phyloP scores from a whole-genome alignment of 768 basidiomycete genomes.

The Gloeophyllum trabeum region DNA sequence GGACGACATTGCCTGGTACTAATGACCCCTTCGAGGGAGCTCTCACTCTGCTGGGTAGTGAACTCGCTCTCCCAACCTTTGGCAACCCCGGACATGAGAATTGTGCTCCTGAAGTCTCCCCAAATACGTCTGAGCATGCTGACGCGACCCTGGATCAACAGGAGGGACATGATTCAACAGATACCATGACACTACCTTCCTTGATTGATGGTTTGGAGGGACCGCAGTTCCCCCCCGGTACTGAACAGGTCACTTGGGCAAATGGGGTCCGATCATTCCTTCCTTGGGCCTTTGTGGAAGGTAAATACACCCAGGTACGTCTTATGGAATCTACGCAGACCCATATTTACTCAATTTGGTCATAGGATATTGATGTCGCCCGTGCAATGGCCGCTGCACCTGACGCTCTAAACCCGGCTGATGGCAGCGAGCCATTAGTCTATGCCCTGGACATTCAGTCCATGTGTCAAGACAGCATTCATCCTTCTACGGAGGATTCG shows the following conservation, averaged over 20 bases:
- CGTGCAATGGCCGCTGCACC: not conserved
- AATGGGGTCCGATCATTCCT: not conserved
- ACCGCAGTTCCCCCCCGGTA: not conserved
- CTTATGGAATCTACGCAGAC: not conserved
- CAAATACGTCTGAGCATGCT: too few species aligned
- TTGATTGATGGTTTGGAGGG: not conserved
- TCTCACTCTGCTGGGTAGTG: too few species aligned
- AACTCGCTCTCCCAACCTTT: too few species aligned
- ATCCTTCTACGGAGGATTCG: not conserved
- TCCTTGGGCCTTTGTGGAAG: not conserved
- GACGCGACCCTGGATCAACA: too few species aligned
- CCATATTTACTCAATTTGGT: not conserved
- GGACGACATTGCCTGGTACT: too few species aligned
- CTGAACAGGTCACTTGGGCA: not conserved
- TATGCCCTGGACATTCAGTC: not conserved
- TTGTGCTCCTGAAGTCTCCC: too few species aligned
- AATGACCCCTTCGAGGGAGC: too few species aligned
- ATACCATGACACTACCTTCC: too few species aligned
- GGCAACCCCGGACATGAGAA: too few species aligned
- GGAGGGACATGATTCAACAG: too few species aligned
- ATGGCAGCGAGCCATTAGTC: not conserved
- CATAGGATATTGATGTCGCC: not conserved
- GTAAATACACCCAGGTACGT: not conserved
- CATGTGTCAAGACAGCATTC: not conserved
- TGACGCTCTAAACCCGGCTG: not conserved